Evolutionary conservation across 2,329 filamentous ascomycete species (phyloP), one percentile per base, ranked within the genome.

Genomic region (Alternaria triticina): DNA sequence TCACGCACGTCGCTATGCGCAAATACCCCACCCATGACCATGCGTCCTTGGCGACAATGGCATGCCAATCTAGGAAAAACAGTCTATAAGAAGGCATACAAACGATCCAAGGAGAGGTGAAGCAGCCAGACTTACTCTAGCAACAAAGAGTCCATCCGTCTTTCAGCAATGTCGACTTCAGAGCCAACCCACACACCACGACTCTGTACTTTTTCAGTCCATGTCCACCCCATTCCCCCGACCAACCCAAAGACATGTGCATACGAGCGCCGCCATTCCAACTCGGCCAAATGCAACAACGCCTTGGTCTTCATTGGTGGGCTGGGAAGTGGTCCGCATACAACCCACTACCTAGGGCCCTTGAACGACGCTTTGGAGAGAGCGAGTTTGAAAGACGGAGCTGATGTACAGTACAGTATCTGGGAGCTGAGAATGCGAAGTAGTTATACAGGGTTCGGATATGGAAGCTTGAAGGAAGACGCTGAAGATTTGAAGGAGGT

Each of bases 391-490:
- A 15, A 28, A 23, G 43, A 45, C 1, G 28, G 11, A 22, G 30
- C 30, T 3, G 17, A 7, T 25, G 46, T 45, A 17, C 55, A n/a
- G 6, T 71, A 67, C 23, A 62, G 59, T 4, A 45, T 67, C 8
- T 72, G 69, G 64, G 64, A 71, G 9, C 64, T 67, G 22, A 65
- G 69, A n/a, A 71, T 69, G 65, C 67, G 65, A 9, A 71, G 65
- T 22, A 68, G 65, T 13, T 71, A 72, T 46, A 64, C 64, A 3
- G 67, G 69, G 1, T 71, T 68, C 47, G 69, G 68, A 5, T 65
- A 65, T 45, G 70, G 67, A 10, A 71, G 64, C 44, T 54, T 71
- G 5, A 51, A 55, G n/a, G 64, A 71, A 8, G 67, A 72, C 43
- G 65, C 49, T 1, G 58, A 66, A 33, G 67, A 70, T 30, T 51